A percentile compares a stretch with the other conserved stretches of the same genome.
Evolutionary conservation across 2,329 filamentous ascomycete genomes (phyloP).

Genomic region (Stagonosporopsis vannaccii): DNA sequence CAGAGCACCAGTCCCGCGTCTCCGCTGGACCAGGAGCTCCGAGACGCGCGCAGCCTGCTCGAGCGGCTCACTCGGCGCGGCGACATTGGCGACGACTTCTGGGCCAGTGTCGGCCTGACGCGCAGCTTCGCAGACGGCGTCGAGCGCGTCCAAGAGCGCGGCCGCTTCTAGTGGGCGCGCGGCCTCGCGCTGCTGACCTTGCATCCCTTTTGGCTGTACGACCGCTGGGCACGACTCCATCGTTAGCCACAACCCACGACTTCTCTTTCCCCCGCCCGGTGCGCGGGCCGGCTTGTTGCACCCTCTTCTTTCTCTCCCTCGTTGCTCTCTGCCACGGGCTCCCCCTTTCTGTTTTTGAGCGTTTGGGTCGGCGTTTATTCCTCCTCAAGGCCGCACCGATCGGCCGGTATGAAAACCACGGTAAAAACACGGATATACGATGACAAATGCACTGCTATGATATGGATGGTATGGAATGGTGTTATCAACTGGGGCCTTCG

Average conservation of each 20-base stretch:
- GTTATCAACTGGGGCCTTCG: constrained; percentile 5
- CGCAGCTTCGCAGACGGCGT: constrained; percentile 46
- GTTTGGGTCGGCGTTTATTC: constrained; percentile 3
- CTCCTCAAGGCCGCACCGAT: not conserved
- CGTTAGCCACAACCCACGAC: not conserved
- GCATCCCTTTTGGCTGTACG: not conserved
- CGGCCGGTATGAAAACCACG: constrained; percentile 9
- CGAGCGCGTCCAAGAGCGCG: constrained; percentile 44
- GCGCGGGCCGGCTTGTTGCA: constrained; percentile 10
- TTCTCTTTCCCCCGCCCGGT: not conserved
- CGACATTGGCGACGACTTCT: constrained; percentile 84
- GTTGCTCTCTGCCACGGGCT: not conserved
- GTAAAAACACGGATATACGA: not conserved
- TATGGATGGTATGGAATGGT: no score
- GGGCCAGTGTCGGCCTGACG: constrained; percentile 60
- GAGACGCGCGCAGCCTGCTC: constrained; percentile 75
- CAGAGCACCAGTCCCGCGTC: constrained; percentile 17
- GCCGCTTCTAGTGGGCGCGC: constrained; percentile 31
- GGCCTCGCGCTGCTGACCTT: not conserved
- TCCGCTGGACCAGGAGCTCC: constrained; percentile 54
- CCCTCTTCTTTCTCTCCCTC: not conserved
- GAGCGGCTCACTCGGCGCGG: constrained; percentile 72
- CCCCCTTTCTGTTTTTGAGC: constrained; percentile 7
- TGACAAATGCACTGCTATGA: not conserved
- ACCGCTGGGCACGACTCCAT: not conserved